phyloP scores from a whole-genome alignment of 2,329 filamentous ascomycete species.

The Fusarium globosum region DNA sequence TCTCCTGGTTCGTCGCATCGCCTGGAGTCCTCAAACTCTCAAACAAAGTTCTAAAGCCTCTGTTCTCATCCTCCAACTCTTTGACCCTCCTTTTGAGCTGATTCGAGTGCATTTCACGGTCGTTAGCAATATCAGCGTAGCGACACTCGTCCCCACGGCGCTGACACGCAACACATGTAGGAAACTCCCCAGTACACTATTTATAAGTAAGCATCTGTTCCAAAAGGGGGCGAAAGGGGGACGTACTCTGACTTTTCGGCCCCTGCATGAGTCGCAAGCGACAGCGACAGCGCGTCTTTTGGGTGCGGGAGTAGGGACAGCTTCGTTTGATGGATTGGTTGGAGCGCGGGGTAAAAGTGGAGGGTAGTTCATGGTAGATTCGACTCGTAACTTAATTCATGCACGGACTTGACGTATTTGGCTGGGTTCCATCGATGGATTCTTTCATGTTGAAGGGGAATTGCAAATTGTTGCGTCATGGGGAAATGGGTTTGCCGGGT shows the following conservation, averaged over 20 bases:
- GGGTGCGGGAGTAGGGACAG: neutral
- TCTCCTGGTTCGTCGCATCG: neutral
- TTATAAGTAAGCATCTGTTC: neutral
- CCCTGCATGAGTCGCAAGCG: neutral
- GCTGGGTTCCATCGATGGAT: neutral
- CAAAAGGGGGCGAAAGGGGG: rapidly evolving
- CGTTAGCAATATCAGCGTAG: neutral
- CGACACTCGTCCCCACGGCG: neutral
- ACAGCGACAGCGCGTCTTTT: neutral
- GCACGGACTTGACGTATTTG: neutral
- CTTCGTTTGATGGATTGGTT: rapidly evolving
- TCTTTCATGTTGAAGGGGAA: neutral
- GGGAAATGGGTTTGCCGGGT: neutral
- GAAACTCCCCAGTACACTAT: neutral
- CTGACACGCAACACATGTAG: neutral
- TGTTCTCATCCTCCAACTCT: neutral
- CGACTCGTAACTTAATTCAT: neutral
- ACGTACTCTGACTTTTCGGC: neutral
- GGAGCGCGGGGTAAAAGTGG: neutral
- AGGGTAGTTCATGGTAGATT: neutral
- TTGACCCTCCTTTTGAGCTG: neutral
- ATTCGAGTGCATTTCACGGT: neutral
- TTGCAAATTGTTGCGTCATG: neutral
- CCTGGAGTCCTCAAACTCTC: neutral
- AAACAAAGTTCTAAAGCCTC: neutral